Evolutionary conservation across 768 basidiomycete genomes (phyloP), one percentile per base, ranked within the genome.

Genomic region (Mycena vitilis): DNA sequence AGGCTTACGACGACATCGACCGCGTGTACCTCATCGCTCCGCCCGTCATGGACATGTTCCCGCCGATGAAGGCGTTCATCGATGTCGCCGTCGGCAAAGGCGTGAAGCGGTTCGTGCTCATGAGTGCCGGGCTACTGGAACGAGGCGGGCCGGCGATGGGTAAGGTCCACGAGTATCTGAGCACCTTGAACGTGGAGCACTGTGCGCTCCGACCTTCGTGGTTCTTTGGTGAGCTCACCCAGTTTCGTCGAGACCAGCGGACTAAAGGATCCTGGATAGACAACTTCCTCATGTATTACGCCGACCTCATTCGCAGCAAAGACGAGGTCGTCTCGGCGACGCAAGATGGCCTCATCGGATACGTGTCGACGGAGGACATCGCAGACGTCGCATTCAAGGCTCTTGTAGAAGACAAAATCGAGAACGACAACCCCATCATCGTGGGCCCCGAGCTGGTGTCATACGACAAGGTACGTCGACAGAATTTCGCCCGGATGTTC

Each of bases 141-240:
- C 73, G 66, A 36, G 80, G 80, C 22, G 73, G 68, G 1, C 62
- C 68, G 0, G 62, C 70, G 10, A 67, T 72, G 45, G 81, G 82
- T 4, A 73, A 75, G 51, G 72, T 81, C 5, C 83, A 82, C 34
- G 75, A 79, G 60, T 81, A 82, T 53, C 73, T 84, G 13, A 73
- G 69, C 16, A 68, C 74, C n/a, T 60, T 73, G 30, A 77, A 75
- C 1, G 75, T 80, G 2, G 80, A 83, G 38, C 81, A 79, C 64
- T 71, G 72, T 22, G 75, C 78, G 20, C 53, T 84, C 18, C 72
- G 81, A 1, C 82, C 82, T 1, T 79, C 82, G 11, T 81, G 78
- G 79, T 83, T 83, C 65, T 77, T 76, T 30, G 80, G 82, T 81
- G 52, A 11, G 34, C 23, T 6, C 23, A 23, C 37, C 25, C 36